These are phyloP conservation scores for Wallacemonas rigidus DNA, from an alignment of 208 protist genomes.

Conservation along the genomic window DNA sequence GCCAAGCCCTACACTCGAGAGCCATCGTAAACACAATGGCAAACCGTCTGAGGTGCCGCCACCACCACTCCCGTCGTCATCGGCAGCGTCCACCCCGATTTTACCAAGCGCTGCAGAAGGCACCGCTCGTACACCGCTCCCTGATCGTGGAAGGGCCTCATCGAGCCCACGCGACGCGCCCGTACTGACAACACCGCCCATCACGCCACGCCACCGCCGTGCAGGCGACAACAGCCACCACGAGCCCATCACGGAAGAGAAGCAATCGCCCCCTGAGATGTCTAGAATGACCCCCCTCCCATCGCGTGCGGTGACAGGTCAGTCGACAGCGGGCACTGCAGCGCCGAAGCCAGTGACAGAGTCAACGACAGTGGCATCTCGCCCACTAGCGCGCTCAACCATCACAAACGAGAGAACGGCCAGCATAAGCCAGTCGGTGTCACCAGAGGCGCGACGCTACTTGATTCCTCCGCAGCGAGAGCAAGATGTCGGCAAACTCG, in stretches of 20 bases:
- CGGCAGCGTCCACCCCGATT: no score
- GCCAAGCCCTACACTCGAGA: no score
- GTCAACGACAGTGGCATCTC: background rate
- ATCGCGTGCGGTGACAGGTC: background rate
- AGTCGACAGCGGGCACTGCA: background rate
- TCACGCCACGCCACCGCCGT: background rate
- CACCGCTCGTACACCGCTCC: background rate
- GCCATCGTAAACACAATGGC: background rate
- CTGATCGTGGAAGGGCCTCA: background rate
- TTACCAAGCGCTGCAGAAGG: background rate
- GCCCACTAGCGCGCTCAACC: background rate
- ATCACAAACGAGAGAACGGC: slow-evolving; percentile 12
- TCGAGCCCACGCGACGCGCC: slow-evolving; percentile 6
- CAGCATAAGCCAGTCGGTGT: slow-evolving; percentile 6
- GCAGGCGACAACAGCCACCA: slow-evolving; percentile 11
- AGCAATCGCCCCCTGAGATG: background rate
- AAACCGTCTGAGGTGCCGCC: background rate
- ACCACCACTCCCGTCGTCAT: no score
- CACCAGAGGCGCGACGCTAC: slow-evolving; percentile 13
- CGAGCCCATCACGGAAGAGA: slow-evolving; percentile 10
- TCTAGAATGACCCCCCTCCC: background rate
- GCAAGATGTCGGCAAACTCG: slow-evolving; percentile 67
- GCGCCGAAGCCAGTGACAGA: no score
- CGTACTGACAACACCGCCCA: background rate
- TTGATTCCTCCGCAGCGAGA: slow-evolving; percentile 54